Percentiles rank a stretch among this genome's conserved stretches.
Evolutionary conservation across 148 eudicot genomes (phyloP).

Genomic region (Camellia lanceoleosa): DNA sequence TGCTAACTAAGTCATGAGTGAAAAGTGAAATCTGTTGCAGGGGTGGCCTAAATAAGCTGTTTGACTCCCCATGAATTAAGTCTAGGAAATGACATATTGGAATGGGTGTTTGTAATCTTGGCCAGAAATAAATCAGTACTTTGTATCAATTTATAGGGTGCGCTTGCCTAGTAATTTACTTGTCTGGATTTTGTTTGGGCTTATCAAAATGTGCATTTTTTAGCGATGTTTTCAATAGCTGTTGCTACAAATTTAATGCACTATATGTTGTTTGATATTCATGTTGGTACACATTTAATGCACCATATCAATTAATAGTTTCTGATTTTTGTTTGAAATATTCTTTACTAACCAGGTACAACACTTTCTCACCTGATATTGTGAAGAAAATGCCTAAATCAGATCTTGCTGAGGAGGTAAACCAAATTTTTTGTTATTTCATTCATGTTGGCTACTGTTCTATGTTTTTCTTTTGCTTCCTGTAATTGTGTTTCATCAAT

Average conservation of each 20-base stretch:
- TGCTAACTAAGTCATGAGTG: neutral
- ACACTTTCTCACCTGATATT: too few species aligned
- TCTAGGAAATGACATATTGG: neutral
- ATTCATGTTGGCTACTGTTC: neutral
- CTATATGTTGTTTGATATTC: neutral
- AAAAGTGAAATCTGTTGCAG: too few species aligned
- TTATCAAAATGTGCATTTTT: neutral
- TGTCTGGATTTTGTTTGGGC: neutral
- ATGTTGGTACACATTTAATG: neutral
- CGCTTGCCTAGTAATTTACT: neutral
- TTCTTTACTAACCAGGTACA: neutral
- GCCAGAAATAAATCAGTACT: neutral
- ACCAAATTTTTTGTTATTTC: neutral
- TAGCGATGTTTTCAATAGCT: neutral
- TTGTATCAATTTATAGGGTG: neutral
- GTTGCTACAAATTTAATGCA: neutral
- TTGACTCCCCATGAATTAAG: neutral
- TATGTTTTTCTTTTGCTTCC: neutral
- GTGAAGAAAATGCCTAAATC: too few species aligned
- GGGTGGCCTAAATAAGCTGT: too few species aligned
- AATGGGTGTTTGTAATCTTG: neutral
- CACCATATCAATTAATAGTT: too few species aligned
- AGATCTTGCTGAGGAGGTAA: constrained; percentile 33
- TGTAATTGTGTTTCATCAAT: neutral
- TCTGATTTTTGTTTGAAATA: neutral